phyloP scores from a whole-genome alignment of 352 stramenopile species.

The Globisporangium splendens region DNA sequence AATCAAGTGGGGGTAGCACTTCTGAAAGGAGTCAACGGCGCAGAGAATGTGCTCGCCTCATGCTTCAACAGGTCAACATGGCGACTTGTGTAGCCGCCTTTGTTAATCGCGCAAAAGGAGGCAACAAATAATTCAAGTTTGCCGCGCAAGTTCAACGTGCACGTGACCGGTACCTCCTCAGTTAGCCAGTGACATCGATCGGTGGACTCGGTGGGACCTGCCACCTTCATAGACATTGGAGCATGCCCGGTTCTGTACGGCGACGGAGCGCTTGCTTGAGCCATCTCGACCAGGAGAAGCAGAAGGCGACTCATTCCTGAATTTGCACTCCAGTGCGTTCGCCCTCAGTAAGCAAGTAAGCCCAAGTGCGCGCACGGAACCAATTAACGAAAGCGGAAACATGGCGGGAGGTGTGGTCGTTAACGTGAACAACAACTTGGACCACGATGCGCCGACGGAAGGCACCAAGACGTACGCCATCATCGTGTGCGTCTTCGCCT shows the following conservation, averaged over 20 bases:
- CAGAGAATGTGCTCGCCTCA: background rate
- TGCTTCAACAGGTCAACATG: background rate
- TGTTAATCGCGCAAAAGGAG: background rate
- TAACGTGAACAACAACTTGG: too few relatives aligned
- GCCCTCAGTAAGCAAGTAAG: too few relatives aligned
- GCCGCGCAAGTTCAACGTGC: background rate
- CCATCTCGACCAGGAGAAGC: background rate
- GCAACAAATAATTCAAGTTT: background rate
- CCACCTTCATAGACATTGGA: too few relatives aligned
- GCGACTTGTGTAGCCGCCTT: background rate
- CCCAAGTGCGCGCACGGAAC: too few relatives aligned
- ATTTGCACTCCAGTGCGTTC: background rate
- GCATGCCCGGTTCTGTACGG: too few relatives aligned
- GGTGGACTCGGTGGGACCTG: background rate
- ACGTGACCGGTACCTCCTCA: background rate
- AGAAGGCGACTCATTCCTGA: background rate
- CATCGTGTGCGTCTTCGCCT: too few relatives aligned
- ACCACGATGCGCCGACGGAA: too few relatives aligned
- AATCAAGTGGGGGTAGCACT: too few relatives aligned
- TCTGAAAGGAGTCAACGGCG: too few relatives aligned
- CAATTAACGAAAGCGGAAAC: background rate
- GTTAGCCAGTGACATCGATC: background rate
- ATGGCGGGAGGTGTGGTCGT: conserved; percentile 26
- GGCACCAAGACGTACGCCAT: too few relatives aligned
- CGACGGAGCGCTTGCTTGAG: background rate